A percentile compares a stretch with the other conserved stretches of the same genome.
phyloP scores from a whole-genome alignment of 1,139 yeast genomes.

The Magnusiomyces tetraspermus region DNA sequence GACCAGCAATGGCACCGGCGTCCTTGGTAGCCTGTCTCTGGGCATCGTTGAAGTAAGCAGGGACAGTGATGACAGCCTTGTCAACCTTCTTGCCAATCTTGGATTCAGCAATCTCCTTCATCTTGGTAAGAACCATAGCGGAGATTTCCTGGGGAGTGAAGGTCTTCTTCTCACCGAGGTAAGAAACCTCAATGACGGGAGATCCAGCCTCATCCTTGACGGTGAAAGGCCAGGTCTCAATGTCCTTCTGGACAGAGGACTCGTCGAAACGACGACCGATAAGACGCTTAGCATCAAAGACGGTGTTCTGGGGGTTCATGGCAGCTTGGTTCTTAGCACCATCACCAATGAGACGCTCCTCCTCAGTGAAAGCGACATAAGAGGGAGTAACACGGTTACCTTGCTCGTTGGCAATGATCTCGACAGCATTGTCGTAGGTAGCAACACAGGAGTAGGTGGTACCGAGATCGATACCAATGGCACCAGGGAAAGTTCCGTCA shows the following conservation, averaged over 20 bases:
- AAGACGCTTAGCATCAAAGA: slow-evolving; percentile 96
- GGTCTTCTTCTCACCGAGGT: slow-evolving; percentile 85
- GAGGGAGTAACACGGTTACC: slow-evolving; percentile 99
- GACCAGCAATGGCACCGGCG: slow-evolving; percentile 96
- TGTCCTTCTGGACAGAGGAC: slow-evolving; percentile 86
- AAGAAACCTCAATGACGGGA: slow-evolving; percentile 88
- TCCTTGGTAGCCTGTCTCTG: slow-evolving; percentile 98
- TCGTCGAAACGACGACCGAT: slow-evolving; percentile 92
- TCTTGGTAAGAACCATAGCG: slow-evolving; percentile 91
- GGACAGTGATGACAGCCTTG: slow-evolving; percentile 92
- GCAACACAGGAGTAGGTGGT: slow-evolving; percentile 89
- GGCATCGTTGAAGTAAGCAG: slow-evolving; percentile 96
- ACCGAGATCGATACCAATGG: slow-evolving; percentile 47
- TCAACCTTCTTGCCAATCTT: slow-evolving; percentile 88
- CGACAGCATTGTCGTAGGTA: slow-evolving; percentile 70
- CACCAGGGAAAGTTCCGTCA: slow-evolving; percentile 98
- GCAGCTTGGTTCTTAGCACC: slow-evolving; percentile 99
- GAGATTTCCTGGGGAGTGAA: slow-evolving; percentile 98
- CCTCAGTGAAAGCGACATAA: slow-evolving; percentile 93
- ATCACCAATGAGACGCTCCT: slow-evolving; percentile 97
- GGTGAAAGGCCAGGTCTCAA: slow-evolving; percentile 96
- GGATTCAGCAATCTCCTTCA: slow-evolving; percentile 97
- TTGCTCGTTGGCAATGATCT: slow-evolving; percentile 95
- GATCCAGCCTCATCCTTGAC: slow-evolving; percentile 76
- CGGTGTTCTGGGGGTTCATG: slow-evolving; percentile 91